These are phyloP conservation scores for Lachancea cidri DNA, from an alignment of 805 yeast species.

Conservation along the genomic window DNA sequence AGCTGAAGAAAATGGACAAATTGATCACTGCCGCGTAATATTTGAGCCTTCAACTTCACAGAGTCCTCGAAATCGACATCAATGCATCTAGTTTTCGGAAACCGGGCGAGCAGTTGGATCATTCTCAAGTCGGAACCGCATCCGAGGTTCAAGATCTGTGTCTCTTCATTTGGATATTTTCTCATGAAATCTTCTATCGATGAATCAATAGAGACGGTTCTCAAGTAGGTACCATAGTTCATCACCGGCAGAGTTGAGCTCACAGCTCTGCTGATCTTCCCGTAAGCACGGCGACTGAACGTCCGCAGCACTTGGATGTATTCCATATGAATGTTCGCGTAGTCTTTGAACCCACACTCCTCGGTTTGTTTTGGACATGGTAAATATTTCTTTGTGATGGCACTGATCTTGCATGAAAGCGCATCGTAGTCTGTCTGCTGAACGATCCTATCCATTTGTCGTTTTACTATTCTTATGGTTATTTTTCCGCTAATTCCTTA, in stretches of 20 bases:
- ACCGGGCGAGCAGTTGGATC: constrained; percentile 33
- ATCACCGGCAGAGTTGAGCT: constrained; percentile 53
- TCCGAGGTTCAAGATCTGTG: constrained; percentile 62
- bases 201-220: constrained; percentile 50
- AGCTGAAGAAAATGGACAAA: constrained; percentile 6
- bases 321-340: constrained; percentile 19
- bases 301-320: constrained; percentile 19
- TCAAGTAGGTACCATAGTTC: constrained; percentile 63
- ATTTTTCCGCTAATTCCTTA: not conserved
- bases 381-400: constrained; percentile 46
- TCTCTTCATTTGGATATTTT: constrained; percentile 16
- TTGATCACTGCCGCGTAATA: constrained; percentile 10
- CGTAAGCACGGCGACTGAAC: constrained; percentile 16
- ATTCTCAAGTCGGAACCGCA: constrained; percentile 62
- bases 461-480: too few relatives aligned
- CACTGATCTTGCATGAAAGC: constrained; percentile 54
- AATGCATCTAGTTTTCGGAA: constrained; percentile 33
- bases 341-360: constrained; percentile 10
- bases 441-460: constrained; percentile 21
- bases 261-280: constrained; percentile 17
- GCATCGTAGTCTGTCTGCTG: constrained; percentile 63
- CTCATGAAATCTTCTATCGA: constrained; percentile 40
- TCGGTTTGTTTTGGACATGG: constrained; percentile 31
- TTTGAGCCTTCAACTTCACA: constrained; percentile 37
- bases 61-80: constrained; percentile 52